phyloP scores from a whole-genome alignment of 768 basidiomycete genomes.

The Lentinula raphanica region DNA sequence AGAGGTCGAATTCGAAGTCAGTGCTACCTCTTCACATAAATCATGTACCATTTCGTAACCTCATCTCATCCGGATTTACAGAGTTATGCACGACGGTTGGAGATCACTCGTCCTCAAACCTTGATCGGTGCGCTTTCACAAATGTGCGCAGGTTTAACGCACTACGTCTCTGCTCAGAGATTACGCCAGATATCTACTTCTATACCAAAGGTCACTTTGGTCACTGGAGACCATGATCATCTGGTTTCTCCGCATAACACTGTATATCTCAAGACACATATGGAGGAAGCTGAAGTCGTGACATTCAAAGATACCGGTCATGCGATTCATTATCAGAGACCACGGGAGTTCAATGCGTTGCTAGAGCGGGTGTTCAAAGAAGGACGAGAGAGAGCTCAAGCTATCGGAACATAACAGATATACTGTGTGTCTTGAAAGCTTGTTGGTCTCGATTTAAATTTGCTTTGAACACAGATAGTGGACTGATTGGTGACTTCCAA shows the following conservation, averaged over 20 bases:
- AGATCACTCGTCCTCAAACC: conserved; percentile 52
- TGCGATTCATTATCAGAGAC: conserved; percentile 47
- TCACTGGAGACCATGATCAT: conserved; percentile 67
- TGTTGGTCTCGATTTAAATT: no score
- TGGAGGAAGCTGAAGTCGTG: conserved; percentile 58
- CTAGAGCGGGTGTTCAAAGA: conserved; percentile 54
- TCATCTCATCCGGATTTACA: background rate
- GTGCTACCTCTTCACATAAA: conserved; percentile 6
- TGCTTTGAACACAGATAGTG: no score
- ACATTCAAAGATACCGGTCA: conserved; percentile 63
- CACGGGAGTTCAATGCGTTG: conserved; percentile 46
- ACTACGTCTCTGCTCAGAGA: conserved; percentile 46
- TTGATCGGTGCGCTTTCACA: conserved; percentile 65
- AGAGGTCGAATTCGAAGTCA: conserved; percentile 52
- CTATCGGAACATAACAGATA: background rate
- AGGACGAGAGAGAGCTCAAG: conserved; percentile 26
- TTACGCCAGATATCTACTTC: conserved; percentile 43
- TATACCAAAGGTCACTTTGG: conserved; percentile 60
- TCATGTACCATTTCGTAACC: background rate
- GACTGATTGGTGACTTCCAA: no score
- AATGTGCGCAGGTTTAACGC: conserved; percentile 62
- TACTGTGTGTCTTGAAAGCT: no score
- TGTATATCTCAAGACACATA: conserved; percentile 43
- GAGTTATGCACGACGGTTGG: conserved; percentile 23
- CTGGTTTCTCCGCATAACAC: conserved; percentile 52